phyloP scores from a whole-genome alignment of 495 filamentous ascomycete genomes.

The Platismatia glauca region DNA sequence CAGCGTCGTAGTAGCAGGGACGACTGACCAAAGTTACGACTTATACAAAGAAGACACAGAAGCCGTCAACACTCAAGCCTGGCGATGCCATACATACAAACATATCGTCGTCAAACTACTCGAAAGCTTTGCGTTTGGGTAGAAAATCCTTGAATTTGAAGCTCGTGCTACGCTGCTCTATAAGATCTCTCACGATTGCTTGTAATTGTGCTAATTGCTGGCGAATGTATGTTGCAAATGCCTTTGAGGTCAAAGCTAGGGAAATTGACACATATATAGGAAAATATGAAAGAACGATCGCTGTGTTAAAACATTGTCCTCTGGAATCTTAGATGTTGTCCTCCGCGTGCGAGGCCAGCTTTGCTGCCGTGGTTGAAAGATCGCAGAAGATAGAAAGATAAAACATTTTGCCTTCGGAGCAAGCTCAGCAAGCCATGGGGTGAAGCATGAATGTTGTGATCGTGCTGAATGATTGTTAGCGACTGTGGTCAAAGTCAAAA shows the following conservation, averaged over 20 bases:
- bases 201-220: background rate
- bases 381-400: slow-evolving; percentile 10
- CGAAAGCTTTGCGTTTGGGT: background rate
- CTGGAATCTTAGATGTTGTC: background rate
- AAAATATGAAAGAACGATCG: slow-evolving; percentile 1
- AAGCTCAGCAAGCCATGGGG: no score
- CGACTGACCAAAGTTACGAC: no score
- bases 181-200: background rate
- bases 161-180: slow-evolving; percentile 9
- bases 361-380: background rate
- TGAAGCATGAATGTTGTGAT: background rate
- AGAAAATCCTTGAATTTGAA: background rate
- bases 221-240: slow-evolving; percentile 3
- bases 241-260: background rate
- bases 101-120: background rate
- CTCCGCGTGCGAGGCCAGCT: background rate
- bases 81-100: background rate
- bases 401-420: no score
- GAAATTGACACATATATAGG: slow-evolving; percentile 7
- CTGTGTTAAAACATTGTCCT: background rate
- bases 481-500: background rate
- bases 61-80: background rate
- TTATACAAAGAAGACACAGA: no score
- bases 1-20: background rate
- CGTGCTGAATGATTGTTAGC: background rate